Base-by-base conservation (phyloP, 768 basidiomycete genomes). In the Mycena latifolia region DNA sequence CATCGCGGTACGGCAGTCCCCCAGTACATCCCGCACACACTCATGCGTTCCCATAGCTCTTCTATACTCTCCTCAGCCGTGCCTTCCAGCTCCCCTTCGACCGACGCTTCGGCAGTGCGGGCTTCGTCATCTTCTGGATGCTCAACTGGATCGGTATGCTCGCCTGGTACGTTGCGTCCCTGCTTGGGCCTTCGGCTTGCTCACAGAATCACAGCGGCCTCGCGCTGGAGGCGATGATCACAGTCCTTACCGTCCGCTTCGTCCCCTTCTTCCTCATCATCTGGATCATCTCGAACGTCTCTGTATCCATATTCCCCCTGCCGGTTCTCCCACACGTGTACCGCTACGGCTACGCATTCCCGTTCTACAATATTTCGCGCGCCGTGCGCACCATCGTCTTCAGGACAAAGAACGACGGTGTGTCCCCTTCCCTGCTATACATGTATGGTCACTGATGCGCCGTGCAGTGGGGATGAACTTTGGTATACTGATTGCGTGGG, bases 81-180 rank as follows among this genome's bases (percentile, higher is more conserved):
- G 89, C 87, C 0, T 91, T 91, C 75, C 83, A 86, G 25, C 78
- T 89, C 1, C 84, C 88, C 25, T 85, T 91, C 66, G 25, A 33
- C 27, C 48, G 22, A 54, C 81, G 85, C 60, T 88, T 83, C 54
- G 85, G 85, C 20, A 74, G 75, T 43, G 75, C 76, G 0, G 90
- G 90, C 0, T 88, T 91, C 68, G 65, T 90, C 35, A 77, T 90
- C 28, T 90, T 87, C 71, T 91, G 90, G 90, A 88, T 89, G 87
- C 77, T 89, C 65, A 86, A 85, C 62, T 90, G 82, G 79, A 43
- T 79, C 39, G 84, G 80, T 41, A 91, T 90, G 89, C 73, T 82
- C 10, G 80, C 88, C 0, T 76, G 87, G 87, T 83, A 75, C n/a
- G 86, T 77, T 20, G n/a, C 5, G n/a, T 51, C 35, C 51, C 25